These are phyloP conservation scores for Cytospora piceicola DNA, from an alignment of 2,329 filamentous ascomycete genomes.

Conservation along the genomic window DNA sequence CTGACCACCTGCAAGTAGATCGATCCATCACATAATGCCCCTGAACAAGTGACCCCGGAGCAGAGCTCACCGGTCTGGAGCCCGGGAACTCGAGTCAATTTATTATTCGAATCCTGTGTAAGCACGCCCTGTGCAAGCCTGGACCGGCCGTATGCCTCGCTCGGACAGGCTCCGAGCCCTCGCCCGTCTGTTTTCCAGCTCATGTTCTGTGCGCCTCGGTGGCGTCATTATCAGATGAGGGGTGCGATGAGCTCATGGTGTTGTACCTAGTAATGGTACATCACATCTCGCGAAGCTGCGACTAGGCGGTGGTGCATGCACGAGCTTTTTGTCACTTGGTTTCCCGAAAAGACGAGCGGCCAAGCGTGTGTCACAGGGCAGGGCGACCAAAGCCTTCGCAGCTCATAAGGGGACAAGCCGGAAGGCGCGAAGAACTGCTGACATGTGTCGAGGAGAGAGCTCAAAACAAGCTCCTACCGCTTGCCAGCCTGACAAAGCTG, in stretches of 20 bases:
- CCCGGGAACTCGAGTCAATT: not conserved
- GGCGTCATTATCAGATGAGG: not conserved
- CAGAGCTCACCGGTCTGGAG: not conserved
- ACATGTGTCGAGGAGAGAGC: not conserved
- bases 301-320: not conserved
- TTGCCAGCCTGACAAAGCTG: conserved; percentile 80
- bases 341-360: not conserved
- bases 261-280: not conserved
- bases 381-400: not conserved
- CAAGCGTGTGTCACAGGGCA: not conserved
- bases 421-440: not conserved
- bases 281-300: not conserved
- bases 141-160: not conserved
- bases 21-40: not conserved
- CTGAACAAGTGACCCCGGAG: not conserved
- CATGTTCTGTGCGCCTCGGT: not conserved
- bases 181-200: not conserved
- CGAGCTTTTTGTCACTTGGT: not conserved
- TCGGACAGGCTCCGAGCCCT: not conserved
- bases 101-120: not conserved
- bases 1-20: not conserved
- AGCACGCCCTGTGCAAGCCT: not conserved
- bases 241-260: not conserved
- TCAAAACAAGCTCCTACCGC: conserved; percentile 55
- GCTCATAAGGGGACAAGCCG: not conserved